Evolutionary conservation across 2,329 filamentous ascomycete genomes (phyloP), one percentile per base, ranked within the genome.

Genomic region (Colletotrichum spaethianum): DNA sequence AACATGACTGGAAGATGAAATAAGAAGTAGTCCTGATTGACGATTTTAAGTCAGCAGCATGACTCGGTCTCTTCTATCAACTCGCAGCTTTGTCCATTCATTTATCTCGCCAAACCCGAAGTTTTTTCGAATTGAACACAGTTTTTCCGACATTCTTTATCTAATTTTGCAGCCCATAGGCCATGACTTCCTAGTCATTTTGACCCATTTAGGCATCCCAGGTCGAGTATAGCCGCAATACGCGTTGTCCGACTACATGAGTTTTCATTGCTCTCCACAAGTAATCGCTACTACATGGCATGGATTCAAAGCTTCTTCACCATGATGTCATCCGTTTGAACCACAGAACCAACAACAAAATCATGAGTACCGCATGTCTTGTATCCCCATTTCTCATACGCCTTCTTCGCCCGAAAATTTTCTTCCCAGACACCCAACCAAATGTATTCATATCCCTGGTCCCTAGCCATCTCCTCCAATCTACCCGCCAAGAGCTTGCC

Each of bases 391-490:
- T 78, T 82, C 68, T 78, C 78, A 74, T 87, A 87, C 5, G 83
- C 77, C 42, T 69, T 78, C 31, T 80, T 78, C 0, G 84, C 84
- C 38, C 75, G 79, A 1, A 65, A 44, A 63, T 86, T 87, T 73
- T 85, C 82, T 62, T 87, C 83, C 85, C 85, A 87, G 12, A 86
- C 85, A 0, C 85, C 85, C 12, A 87, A 75, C 84, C 85, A 87
- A 23, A 86, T 77, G 33, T 82, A 77, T 60, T 75, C 77, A 40
- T 81, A 85, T 0, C 81, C 84, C 36, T 81, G 77, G 5, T 79
- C 74, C 56, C 77, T 75, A 1, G 84, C 83, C 70, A 83, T 75
- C 1, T 66, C 73, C 73, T 82, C 81, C 14, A 80, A 70, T 20
- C 61, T 72, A 12, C 64, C 69, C 52, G 77, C 78, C n/a, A 84